Percentiles rank a stretch among this genome's conserved stretches.
Evolutionary conservation across 1,284 basidiomycete species (phyloP).

Genomic region (Neolentinus lepideus): DNA sequence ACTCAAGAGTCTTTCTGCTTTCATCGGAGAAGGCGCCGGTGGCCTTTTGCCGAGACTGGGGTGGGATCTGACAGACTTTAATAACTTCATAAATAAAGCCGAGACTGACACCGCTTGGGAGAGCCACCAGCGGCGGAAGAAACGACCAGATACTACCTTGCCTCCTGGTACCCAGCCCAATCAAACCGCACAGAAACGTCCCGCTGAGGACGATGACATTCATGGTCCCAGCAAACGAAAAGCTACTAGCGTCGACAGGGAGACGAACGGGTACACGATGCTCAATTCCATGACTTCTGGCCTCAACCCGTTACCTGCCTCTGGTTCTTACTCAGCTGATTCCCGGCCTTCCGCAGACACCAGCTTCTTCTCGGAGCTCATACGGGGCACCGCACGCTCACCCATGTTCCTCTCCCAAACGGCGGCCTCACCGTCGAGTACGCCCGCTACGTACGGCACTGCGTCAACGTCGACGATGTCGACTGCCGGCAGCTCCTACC

Average conservation of each 20-base stretch:
- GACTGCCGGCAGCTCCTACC: conserved; percentile 34
- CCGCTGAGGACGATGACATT: conserved; percentile 42
- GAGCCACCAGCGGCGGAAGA: conserved; percentile 69
- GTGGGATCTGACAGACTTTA: conserved; percentile 70
- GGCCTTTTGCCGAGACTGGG: conserved; percentile 75
- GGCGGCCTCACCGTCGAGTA: conserved; percentile 28
- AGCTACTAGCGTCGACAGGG: conserved; percentile 29
- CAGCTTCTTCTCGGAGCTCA: conserved; percentile 53
- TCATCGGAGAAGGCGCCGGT: conserved; percentile 81
- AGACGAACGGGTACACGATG: conserved; percentile 27
- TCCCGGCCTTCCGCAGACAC: conserved; percentile 32
- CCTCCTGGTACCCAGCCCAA: conserved; percentile 14
- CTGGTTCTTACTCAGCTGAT: conserved; percentile 27
- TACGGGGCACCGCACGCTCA: conserved; percentile 48
- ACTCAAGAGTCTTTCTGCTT: conserved; percentile 65
- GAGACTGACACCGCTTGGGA: conserved; percentile 92
- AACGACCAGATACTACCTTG: conserved; percentile 12
- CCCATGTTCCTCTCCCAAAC: conserved; percentile 53
- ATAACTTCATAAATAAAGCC: conserved; percentile 72
- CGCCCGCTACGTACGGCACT: conserved; percentile 29
- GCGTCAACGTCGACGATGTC: conserved; percentile 14
- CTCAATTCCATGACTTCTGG: not conserved
- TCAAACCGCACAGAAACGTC: conserved; percentile 23
- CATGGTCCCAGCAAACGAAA: conserved; percentile 45
- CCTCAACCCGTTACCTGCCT: conserved; percentile 21